These are phyloP conservation scores for Hamamelis virginiana DNA, from an alignment of 164 flowering plant genomes.

Conservation along the genomic window DNA sequence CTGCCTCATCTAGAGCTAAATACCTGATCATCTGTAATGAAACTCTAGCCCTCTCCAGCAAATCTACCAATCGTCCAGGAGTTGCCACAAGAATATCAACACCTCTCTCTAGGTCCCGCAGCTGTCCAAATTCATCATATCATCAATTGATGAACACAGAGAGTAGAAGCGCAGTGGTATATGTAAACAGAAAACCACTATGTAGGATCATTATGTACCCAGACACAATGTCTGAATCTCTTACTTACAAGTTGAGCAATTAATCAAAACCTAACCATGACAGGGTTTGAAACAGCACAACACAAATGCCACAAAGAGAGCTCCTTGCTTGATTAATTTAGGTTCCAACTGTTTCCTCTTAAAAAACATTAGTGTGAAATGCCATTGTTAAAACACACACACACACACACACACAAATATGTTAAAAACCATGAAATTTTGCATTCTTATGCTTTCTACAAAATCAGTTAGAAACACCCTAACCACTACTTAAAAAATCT, in stretches of 20 bases:
- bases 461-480: too few relatives aligned
- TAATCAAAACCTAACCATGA: not conserved
- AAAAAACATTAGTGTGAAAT: not conserved
- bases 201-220: not conserved
- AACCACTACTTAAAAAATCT: too few relatives aligned
- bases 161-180: not conserved
- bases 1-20: constrained; percentile 67
- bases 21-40: constrained; percentile 60
- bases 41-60: constrained; percentile 61
- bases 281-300: not conserved
- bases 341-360: not conserved
- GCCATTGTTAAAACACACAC: not conserved
- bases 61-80: constrained; percentile 61
- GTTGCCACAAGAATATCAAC: constrained; percentile 73
- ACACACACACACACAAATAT: too few relatives aligned
- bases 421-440: too few relatives aligned
- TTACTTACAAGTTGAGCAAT: not conserved
- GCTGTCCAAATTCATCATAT: constrained; percentile 24
- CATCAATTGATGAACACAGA: not conserved
- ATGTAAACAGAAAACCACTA: not conserved
- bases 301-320: not conserved
- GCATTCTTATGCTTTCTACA: too few relatives aligned
- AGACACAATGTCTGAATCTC: not conserved
- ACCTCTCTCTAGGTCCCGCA: constrained; percentile 63
- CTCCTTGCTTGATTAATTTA: not conserved